phyloP scores from a whole-genome alignment of 768 basidiomycete species.

The Amanita thiersii region DNA sequence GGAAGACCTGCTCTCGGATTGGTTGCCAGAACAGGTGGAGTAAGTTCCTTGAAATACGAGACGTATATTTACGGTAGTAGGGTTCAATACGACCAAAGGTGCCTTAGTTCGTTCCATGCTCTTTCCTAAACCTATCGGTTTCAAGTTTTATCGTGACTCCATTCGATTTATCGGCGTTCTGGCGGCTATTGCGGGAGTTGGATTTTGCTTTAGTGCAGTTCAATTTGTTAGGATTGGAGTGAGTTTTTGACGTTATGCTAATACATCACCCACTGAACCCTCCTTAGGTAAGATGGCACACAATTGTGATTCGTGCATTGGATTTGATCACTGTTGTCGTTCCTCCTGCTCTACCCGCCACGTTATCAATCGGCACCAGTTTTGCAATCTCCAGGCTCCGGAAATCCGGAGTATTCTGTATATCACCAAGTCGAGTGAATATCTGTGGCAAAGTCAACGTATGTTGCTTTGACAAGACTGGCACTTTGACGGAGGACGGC shows the following conservation, averaged over 20 bases:
- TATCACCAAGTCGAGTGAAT: conserved; percentile 92
- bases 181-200: conserved; percentile 82
- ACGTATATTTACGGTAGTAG: conserved; percentile 20
- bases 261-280: conserved; percentile 1
- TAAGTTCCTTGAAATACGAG: background rate
- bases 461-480: conserved; percentile 98
- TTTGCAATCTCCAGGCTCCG: conserved; percentile 88
- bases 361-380: conserved; percentile 93
- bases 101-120: conserved; percentile 95
- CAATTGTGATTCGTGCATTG: conserved; percentile 84
- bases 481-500: conserved; percentile 96
- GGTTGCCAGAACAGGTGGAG: conserved; percentile 78
- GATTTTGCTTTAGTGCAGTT: conserved; percentile 86
- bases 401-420: conserved; percentile 87
- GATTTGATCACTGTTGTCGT: conserved; percentile 97
- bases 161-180: conserved; percentile 88
- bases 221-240: conserved; percentile 91
- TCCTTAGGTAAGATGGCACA: conserved; percentile 74
- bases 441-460: conserved; percentile 94
- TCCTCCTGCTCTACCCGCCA: conserved; percentile 94
- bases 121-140: conserved; percentile 96
- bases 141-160: conserved; percentile 96
- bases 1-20: conserved; percentile 66
- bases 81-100: conserved; percentile 97
- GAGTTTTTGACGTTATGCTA: conserved; percentile 18